These are phyloP conservation scores for Termitomyces sp. DNA, from an alignment of 768 basidiomycete genomes.

Conservation along the genomic window DNA sequence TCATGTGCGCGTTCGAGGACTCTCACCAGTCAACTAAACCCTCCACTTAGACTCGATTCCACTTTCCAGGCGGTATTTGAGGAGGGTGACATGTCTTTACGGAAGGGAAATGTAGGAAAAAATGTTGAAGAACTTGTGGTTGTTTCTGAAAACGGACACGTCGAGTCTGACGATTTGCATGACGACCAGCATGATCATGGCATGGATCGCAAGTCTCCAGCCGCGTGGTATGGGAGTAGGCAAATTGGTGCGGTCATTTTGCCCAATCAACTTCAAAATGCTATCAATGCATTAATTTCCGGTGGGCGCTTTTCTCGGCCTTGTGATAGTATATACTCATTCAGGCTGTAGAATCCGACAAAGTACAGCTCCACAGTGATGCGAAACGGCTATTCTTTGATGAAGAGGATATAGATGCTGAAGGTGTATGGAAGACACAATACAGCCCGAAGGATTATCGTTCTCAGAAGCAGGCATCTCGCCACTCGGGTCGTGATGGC, in stretches of 20 bases:
- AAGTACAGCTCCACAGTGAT: constrained; percentile 58
- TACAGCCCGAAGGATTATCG: constrained; percentile 53
- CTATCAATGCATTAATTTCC: constrained; percentile 63
- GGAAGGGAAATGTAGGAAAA: constrained; percentile 24
- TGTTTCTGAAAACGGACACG: constrained; percentile 29
- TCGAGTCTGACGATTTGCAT: constrained; percentile 24
- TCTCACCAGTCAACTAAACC: constrained; percentile 41
- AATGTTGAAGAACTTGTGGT: constrained; percentile 52
- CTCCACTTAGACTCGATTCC: constrained; percentile 60
- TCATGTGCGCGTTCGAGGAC: background rate
- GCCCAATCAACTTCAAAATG: constrained; percentile 62
- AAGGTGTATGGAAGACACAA: constrained; percentile 45
- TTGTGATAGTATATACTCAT: constrained; percentile 4
- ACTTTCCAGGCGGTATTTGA: constrained; percentile 53
- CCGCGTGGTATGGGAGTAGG: constrained; percentile 74
- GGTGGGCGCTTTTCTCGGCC: constrained; percentile 32
- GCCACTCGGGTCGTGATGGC: constrained; percentile 64
- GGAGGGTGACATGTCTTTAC: constrained; percentile 65
- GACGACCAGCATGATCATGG: constrained; percentile 23
- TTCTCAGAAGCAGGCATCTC: constrained; percentile 48
- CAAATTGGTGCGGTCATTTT: constrained; percentile 66
- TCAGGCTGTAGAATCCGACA: constrained; percentile 49
- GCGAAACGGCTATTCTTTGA: constrained; percentile 64
- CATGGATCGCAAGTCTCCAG: constrained; percentile 61
- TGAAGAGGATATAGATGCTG: constrained; percentile 17